A percentile compares a stretch with the other conserved stretches of the same genome.
Evolutionary conservation across 2,329 filamentous ascomycete genomes (phyloP).

Genomic region (Diaporthe vexans): DNA sequence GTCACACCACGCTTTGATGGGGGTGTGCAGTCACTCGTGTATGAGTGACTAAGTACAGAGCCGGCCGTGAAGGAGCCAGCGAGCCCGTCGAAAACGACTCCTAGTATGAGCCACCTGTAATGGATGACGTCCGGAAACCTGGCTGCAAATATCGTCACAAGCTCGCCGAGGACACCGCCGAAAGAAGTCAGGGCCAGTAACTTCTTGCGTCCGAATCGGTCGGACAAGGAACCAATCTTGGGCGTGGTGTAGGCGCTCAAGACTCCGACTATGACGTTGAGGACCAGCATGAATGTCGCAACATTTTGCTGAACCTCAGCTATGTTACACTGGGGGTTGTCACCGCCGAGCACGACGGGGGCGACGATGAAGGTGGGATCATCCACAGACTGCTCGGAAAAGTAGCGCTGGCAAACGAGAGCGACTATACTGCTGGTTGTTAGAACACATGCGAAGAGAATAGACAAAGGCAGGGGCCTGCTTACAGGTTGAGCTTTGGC

Average conservation of each 20-base stretch:
- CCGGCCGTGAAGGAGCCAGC: conserved; percentile 90
- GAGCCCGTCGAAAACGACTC: conserved; percentile 84
- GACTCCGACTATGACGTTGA: conserved; percentile 80
- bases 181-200: conserved; percentile 80
- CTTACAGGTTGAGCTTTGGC: conserved; percentile 85
- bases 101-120: conserved; percentile 84
- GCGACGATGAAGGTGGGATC: conserved; percentile 72
- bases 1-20: conserved; percentile 84
- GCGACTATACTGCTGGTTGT: conserved; percentile 73
- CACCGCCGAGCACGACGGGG: conserved; percentile 75
- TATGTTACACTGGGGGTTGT: conserved; percentile 85
- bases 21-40: conserved; percentile 89
- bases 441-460: conserved; percentile 1
- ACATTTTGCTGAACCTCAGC: conserved; percentile 83
- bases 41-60: conserved; percentile 83
- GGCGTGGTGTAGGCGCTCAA: conserved; percentile 87
- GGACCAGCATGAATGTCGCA: conserved; percentile 82
- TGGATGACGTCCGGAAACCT: conserved; percentile 79
- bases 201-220: conserved; percentile 84
- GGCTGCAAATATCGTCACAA: conserved; percentile 83
- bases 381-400: conserved; percentile 73
- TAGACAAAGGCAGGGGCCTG: not conserved
- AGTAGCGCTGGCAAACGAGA: conserved; percentile 87
- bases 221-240: conserved; percentile 86
- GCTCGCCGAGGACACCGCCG: conserved; percentile 81